Evolutionary conservation across 768 basidiomycete genomes (phyloP).

Genomic region (Leccinum uliginosum): DNA sequence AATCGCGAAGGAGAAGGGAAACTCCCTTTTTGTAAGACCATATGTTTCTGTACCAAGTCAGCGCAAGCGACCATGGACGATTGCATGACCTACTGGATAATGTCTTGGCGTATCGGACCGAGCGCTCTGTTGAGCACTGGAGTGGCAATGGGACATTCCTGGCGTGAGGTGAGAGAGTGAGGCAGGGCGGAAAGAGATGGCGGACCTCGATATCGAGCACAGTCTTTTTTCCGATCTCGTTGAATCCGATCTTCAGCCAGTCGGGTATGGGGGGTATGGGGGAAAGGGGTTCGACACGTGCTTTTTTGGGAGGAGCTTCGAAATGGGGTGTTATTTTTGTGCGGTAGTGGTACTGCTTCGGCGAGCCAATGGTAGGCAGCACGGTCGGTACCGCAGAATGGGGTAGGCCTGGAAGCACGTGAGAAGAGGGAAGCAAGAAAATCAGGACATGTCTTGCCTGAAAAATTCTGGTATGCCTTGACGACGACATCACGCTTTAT

Average conservation of each 20-base stretch:
- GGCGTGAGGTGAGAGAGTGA: not conserved
- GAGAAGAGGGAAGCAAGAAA: slow-evolving; percentile 23
- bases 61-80: not conserved
- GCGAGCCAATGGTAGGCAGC: slow-evolving; percentile 76
- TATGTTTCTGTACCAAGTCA: slow-evolving; percentile 56
- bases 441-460: slow-evolving; percentile 23
- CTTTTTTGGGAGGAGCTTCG: slow-evolving; percentile 60
- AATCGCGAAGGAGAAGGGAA: slow-evolving; percentile 88
- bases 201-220: slow-evolving; percentile 89
- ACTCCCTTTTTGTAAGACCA: slow-evolving; percentile 81
- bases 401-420: slow-evolving; percentile 40
- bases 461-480: slow-evolving; percentile 80
- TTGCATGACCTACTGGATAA: slow-evolving; percentile 53
- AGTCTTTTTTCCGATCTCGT: slow-evolving; percentile 63
- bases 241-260: slow-evolving; percentile 89
- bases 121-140: slow-evolving; percentile 70
- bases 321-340: slow-evolving; percentile 99
- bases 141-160: slow-evolving; percentile 94
- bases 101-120: slow-evolving; percentile 53
- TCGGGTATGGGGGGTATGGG: slow-evolving; percentile 38
- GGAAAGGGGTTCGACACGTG: slow-evolving; percentile 7
- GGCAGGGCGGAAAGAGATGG: not conserved
- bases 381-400: slow-evolving; percentile 57
- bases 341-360: slow-evolving; percentile 85
- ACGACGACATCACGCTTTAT: slow-evolving; percentile 84